phyloP scores from a whole-genome alignment of 345 rosid species.

The Ceriops zippeliana region DNA sequence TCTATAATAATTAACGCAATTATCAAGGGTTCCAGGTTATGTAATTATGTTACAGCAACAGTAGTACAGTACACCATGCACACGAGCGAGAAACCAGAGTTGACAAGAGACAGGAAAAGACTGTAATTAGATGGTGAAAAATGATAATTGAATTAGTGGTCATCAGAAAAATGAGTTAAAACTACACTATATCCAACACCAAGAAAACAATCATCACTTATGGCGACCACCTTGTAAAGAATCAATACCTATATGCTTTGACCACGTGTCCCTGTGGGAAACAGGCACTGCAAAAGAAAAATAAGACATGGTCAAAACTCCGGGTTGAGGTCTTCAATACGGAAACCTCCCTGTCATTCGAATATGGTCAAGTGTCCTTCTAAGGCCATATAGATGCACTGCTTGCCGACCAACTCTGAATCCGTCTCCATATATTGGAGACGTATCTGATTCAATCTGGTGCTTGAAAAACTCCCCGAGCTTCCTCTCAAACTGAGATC shows the following conservation, averaged over 20 bases:
- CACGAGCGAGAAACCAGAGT: neutral
- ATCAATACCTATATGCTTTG: conserved; percentile 14
- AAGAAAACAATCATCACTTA: conserved; percentile 4
- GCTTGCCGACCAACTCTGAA: conserved; percentile 80
- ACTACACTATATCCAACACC: neutral
- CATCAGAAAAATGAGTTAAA: conserved; percentile 5
- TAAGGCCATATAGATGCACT: conserved; percentile 64
- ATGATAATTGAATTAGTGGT: conserved; percentile 1
- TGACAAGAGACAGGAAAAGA: neutral
- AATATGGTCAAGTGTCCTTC: conserved; percentile 81
- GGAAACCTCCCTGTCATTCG: conserved; percentile 82
- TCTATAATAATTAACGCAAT: no score
- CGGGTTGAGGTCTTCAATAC: conserved; percentile 28
- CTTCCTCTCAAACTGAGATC: conserved; percentile 85
- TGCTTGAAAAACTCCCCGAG: conserved; percentile 88
- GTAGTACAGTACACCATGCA: no score
- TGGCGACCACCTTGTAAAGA: neutral
- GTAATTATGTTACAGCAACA: no score
- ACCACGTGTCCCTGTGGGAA: conserved; percentile 1
- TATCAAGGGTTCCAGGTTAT: no score
- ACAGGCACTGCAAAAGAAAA: conserved; percentile 14
- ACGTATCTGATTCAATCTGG: conserved; percentile 85
- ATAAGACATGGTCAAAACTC: neutral
- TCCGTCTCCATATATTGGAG: conserved; percentile 88
- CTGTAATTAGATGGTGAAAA: conserved; percentile 11